Evolutionary conservation across 192 early-diverging fungal genomes (phyloP), one percentile per base, ranked within the genome.

Genomic region (Gryganskiella cystojenkinii): DNA sequence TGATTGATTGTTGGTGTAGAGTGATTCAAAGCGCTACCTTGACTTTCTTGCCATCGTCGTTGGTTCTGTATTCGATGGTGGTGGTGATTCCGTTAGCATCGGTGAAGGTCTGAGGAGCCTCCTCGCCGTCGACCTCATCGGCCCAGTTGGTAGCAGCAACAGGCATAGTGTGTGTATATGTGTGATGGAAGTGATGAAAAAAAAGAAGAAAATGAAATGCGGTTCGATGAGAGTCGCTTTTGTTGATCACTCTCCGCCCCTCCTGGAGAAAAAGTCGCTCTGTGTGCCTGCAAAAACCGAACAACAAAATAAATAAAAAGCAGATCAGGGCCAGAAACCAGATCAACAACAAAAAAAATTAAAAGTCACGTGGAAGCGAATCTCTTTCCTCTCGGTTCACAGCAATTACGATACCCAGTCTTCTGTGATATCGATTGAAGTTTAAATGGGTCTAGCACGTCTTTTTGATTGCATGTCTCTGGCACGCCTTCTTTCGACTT

Each of bases 1-100:
- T 40, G 37, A 40, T 40, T n/a, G n/a, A n/a, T n/a, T n/a, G 40
- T 24, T 33, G 47, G 13, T 53, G 19, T 64, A 13, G 47, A 25
- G n/a, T 42, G 45, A 58, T 54, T 57, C 43, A 58, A 47, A 11
- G 31, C n/a, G 15, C 31, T 85, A 91, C 89, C 83, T 94, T 95
- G 52, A 98, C 95, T 84, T 90, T 94, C 78, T 95, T 93, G 73
- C 96, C 95, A 49, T 95, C 93, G 27, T 95, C 95, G 66, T 95
- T 97, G n/a, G 84, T 81, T 62, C 84, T 87, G 84, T 92, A 90
- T 83, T 95, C 92, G 43, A 93, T 87, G 55, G 94, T 86, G 9
- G 90, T 90, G 73, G 92, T 92, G 67, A 95, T 92, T 25, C 92
- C 95, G 64, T 95, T 91, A 57, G 89, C 88, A 43, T 91, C 90